Percentiles rank a stretch among this genome's conserved stretches.
Conservation (phyloP, 75 land plant species). For the Pseudotsuga menziesii region DNA sequence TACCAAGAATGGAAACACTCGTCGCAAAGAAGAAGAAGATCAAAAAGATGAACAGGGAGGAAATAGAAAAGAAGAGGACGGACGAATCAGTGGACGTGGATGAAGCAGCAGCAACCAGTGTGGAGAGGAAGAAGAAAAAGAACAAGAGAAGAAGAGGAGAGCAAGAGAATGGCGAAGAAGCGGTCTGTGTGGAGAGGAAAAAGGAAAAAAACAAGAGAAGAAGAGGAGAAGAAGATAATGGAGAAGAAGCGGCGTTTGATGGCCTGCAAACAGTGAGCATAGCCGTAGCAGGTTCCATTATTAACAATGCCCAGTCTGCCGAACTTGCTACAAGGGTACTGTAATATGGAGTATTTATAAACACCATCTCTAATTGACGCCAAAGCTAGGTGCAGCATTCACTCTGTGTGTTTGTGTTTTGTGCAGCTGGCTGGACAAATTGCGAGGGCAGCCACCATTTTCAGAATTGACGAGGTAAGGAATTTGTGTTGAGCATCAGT, state of each 20-base stretch:
- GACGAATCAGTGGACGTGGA: not conserved
- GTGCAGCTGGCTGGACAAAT: constrained; percentile 93
- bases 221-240: not conserved
- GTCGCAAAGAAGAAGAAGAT: too few relatives aligned
- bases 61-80: too few relatives aligned
- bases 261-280: constrained; percentile 58
- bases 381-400: not conserved
- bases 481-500: constrained; percentile 5
- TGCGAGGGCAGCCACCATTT: constrained; percentile 94
- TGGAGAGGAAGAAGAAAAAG: constrained; percentile 9
- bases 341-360: not conserved
- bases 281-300: constrained; percentile 87
- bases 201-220: constrained; percentile 5
- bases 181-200: constrained; percentile 1
- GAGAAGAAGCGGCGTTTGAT: constrained; percentile 8
- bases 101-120: not conserved
- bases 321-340: constrained; percentile 82
- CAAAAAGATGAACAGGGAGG: too few relatives aligned
- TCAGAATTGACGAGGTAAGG: constrained; percentile 86
- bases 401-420: not conserved
- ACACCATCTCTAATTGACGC: not conserved
- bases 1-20: too few relatives aligned
- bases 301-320: constrained; percentile 80
- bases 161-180: not conserved
- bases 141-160: not conserved